A percentile compares a stretch with the other conserved stretches of the same genome.
phyloP scores from a whole-genome alignment of 148 eudicot species.

The Vaccinium vitisidaea region DNA sequence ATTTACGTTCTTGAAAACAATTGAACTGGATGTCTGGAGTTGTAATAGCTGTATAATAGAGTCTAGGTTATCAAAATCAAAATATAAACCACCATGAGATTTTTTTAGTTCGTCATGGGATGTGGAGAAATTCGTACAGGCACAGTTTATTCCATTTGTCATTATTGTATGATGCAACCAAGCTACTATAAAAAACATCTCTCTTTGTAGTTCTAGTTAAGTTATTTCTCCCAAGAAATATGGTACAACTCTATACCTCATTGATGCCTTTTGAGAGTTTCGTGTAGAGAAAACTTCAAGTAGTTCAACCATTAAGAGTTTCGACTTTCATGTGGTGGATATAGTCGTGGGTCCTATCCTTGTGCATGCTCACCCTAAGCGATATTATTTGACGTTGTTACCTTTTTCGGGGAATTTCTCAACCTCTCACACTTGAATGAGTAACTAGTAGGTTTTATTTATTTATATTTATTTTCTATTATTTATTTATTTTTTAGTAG shows the following conservation, averaged over 20 bases:
- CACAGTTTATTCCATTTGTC: background rate
- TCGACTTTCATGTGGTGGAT: background rate
- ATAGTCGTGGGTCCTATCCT: background rate
- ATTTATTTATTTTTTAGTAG: too few relatives aligned
- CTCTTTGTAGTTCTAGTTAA: background rate
- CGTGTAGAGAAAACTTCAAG: background rate
- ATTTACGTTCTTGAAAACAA: background rate
- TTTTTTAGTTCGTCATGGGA: background rate
- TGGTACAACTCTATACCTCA: background rate
- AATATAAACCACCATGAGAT: background rate
- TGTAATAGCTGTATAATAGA: background rate
- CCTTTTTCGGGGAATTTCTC: background rate
- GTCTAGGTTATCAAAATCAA: background rate
- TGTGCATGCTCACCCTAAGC: background rate
- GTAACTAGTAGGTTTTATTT: background rate
- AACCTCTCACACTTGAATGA: background rate
- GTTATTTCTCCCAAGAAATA: background rate
- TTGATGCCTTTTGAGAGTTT: background rate
- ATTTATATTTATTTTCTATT: too few relatives aligned
- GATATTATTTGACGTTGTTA: background rate
- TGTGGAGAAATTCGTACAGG: background rate
- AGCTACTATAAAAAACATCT: background rate
- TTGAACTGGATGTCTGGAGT: background rate
- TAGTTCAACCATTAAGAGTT: background rate
- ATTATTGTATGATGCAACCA: background rate